Percentiles rank a stretch among this genome's conserved stretches.
These are phyloP conservation scores for Esteya vermicola DNA, from an alignment of 2,329 filamentous ascomycete genomes.

Conservation along the genomic window DNA sequence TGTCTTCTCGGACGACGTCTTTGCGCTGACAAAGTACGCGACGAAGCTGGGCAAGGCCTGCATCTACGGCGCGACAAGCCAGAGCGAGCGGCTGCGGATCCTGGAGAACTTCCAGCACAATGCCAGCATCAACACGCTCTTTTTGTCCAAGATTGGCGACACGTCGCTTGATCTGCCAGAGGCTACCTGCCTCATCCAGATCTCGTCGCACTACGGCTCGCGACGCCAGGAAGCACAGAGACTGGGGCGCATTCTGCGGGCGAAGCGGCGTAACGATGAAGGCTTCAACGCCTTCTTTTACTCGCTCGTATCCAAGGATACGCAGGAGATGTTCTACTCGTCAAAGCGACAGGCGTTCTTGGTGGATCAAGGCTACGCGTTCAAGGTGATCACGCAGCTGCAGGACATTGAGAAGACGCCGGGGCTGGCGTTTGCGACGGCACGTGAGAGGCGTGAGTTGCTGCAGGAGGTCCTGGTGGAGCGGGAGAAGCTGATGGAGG, in stretches of 20 bases:
- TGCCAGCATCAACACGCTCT: conserved; percentile 77
- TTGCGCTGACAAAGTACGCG: conserved; percentile 76
- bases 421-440: conserved; percentile 64
- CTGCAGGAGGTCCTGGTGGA: conserved; percentile 82
- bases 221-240: conserved; percentile 93
- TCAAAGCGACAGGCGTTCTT: conserved; percentile 94
- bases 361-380: conserved; percentile 95
- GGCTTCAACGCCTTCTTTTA: conserved; percentile 99
- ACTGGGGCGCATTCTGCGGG: conserved; percentile 80
- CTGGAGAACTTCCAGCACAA: conserved; percentile 94
- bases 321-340: conserved; percentile 94
- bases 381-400: conserved; percentile 95
- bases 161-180: conserved; percentile 96
- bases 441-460: conserved; percentile 69
- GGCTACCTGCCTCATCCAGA: conserved; percentile 92
- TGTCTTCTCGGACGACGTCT: conserved; percentile 96
- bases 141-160: conserved; percentile 94
- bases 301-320: conserved; percentile 92
- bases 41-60: conserved; percentile 72
- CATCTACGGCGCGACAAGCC: conserved; percentile 80
- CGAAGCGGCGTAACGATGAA: conserved; percentile 91
- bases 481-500: conserved; percentile 26
- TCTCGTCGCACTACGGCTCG: conserved; percentile 94
- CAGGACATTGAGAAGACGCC: conserved; percentile 79
- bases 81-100: conserved; percentile 73